Evolutionary conservation across 306 rosid genomes (phyloP), one percentile per base, ranked within the genome.

Genomic region (Corylus avellana): DNA sequence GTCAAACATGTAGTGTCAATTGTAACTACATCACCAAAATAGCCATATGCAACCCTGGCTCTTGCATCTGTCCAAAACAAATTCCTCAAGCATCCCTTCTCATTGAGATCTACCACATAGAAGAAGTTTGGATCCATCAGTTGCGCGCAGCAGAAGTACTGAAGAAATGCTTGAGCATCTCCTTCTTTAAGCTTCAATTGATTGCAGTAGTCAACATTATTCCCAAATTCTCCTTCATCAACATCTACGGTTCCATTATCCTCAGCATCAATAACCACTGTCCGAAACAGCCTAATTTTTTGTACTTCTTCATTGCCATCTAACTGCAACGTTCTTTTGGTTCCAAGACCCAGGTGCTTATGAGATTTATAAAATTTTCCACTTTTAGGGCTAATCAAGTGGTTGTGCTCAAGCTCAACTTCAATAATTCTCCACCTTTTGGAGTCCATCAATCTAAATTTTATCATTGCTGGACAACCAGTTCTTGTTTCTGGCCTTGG

Each of bases 401-500:
- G 97, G 77, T 90, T 92, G 80, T 92, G 97, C 82, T 92, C 88
- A 78, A 92, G 90, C 83, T 90, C 94, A 54, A 90, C 92, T 83
- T 92, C 97, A 49, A 92, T 83, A 76, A 92, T 83, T 83, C 94
- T 90, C 97, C 97, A 90, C 74, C 97, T 88, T 77, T 84, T 82
- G 84, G 89, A 81, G 53, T 88, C 94, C 88, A 84, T 92, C 76
- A 92, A 79, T 75, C 97, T 86, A 82, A 92, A 90, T 79, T 92
- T 90, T 17, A 92, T 87, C 97, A 90, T 92, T 47, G 97, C 94
- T 5, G 94, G 97, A 81, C 92, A 88, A 62, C 97, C 94, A 1
- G 97, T 92, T 83, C 97, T 84, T 37, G 97, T 92, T 75, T 90
- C 90, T 3, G 97, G 97, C 81, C 94, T 92, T 1, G 94, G 97